These are phyloP conservation scores for Gossypium herbaceum DNA, from an alignment of 345 rosid species.

Conservation along the genomic window DNA sequence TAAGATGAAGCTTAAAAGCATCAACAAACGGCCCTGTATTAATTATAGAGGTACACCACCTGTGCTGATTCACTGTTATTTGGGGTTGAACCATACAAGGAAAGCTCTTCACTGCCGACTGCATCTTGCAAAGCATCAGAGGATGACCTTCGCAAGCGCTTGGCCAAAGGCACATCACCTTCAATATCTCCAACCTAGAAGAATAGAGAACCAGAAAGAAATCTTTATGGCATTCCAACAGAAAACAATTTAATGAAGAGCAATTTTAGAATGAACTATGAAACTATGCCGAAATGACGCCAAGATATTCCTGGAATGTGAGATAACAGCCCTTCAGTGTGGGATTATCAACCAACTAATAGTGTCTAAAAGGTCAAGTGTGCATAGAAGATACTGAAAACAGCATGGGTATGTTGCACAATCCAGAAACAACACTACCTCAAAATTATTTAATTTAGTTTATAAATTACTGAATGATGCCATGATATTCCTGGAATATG, in stretches of 20 bases:
- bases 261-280: not conserved
- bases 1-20: slow-evolving; percentile 1
- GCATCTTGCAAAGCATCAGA: slow-evolving; percentile 90
- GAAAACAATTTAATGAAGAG: not conserved
- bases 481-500: slow-evolving; percentile 1
- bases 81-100: slow-evolving; percentile 71
- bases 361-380: slow-evolving; percentile 1
- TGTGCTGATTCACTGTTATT: slow-evolving; percentile 77
- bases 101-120: slow-evolving; percentile 86
- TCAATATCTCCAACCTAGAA: slow-evolving; percentile 93
- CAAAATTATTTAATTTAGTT: no score
- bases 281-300: slow-evolving; percentile 1
- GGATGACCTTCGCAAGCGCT: slow-evolving; percentile 72
- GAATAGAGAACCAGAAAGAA: slow-evolving; percentile 3
- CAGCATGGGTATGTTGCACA: not conserved
- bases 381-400: not conserved
- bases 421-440: no score
- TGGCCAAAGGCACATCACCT: slow-evolving; percentile 64
- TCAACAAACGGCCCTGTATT: not conserved
- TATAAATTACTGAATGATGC: not conserved
- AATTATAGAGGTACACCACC: slow-evolving; percentile 38
- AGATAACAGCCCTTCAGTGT: not conserved
- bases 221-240: not conserved
- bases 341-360: slow-evolving; percentile 5
- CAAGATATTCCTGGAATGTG: slow-evolving; percentile 1